Base-by-base conservation (phyloP, 192 early-diverging fungal genomes). In the Phlyctochytrium bullatum region DNA sequence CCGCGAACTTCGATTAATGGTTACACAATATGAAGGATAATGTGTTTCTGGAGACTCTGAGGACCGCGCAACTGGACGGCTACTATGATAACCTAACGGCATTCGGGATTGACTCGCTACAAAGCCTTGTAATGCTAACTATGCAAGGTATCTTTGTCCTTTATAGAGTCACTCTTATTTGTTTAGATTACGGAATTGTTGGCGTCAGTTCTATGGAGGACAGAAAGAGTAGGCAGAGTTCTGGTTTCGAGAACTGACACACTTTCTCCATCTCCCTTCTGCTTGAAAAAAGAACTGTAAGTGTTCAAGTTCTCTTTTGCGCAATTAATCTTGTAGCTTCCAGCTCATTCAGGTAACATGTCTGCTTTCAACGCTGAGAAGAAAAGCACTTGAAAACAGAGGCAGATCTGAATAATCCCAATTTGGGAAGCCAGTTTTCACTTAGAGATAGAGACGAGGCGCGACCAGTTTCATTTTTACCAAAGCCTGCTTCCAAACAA, bases 91-190 rank as follows among this genome's bases (percentile, higher is more conserved):
- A 85, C 64, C 65, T 85, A 14, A 70, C 78, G 24, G 66, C 71
- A 1, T 80, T 76, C 35, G 83, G 83, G 1, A 74, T 85, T 23
- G 72, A 72, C 57, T 70, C 68, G 24, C 67, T 92, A 4, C 88
- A 92, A 40, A 74, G 82, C 33, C 75, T 92, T 27, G 56, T 72
- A 66, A 76, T 89, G 80, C 77, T 93, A 59, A 89, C 87, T n/a
- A 92, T 93, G 89, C 90, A 91, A 64, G 89, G 89, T 62, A 78
- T 78, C 63, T 78, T 73, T 32, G 54, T 28, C 54, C 25, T 10
- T 28, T 27, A 10, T 10, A 6, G 25, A 6, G 54, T 24, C 12
- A 14, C 34, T 14, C 52, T 54, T 50, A 23, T 59, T 67, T 31
- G 56, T 62, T 31, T 67, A 74, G 78, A 80, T 66, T 79, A 86